These are phyloP conservation scores for Phytophthora pisi DNA, from an alignment of 352 stramenopile species.

Conservation along the genomic window DNA sequence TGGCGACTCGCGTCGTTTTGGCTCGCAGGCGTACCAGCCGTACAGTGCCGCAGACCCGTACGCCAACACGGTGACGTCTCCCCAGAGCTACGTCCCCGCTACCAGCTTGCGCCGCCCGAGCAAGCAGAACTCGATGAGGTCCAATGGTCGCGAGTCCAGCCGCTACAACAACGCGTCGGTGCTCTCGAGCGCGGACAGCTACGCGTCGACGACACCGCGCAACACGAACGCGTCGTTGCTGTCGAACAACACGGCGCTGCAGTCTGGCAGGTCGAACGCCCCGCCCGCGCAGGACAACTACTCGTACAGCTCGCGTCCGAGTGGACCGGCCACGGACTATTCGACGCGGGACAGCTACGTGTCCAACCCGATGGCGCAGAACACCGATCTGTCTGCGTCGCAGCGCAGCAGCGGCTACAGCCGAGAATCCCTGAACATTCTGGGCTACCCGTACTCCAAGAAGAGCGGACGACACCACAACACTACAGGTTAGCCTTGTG, in stretches of 20 bases:
- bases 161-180: conserved; percentile 34
- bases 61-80: conserved; percentile 61
- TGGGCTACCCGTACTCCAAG: conserved; percentile 85
- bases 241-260: conserved; percentile 30
- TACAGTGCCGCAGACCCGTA: conserved; percentile 46
- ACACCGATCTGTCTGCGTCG: conserved; percentile 32
- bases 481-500: conserved; percentile 45
- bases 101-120: conserved; percentile 61
- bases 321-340: conserved; percentile 16
- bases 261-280: conserved; percentile 24
- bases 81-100: conserved; percentile 74
- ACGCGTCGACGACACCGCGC: conserved; percentile 34
- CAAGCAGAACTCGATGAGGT: conserved; percentile 46
- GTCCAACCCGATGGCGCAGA: conserved; percentile 18
- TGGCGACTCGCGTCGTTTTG: conserved; percentile 14
- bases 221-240: conserved; percentile 38
- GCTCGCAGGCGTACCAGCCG: conserved; percentile 29
- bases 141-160: conserved; percentile 22
- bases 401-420: conserved; percentile 61
- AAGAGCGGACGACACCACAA: conserved; percentile 70
- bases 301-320: conserved; percentile 22
- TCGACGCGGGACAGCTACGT: conserved; percentile 31
- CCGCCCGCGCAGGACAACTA: conserved; percentile 20
- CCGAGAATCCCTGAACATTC: conserved; percentile 77
- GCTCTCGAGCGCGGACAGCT: conserved; percentile 37